Conservation (phyloP, 352 stramenopile genomes). For the Blastocystis sp. region DNA sequence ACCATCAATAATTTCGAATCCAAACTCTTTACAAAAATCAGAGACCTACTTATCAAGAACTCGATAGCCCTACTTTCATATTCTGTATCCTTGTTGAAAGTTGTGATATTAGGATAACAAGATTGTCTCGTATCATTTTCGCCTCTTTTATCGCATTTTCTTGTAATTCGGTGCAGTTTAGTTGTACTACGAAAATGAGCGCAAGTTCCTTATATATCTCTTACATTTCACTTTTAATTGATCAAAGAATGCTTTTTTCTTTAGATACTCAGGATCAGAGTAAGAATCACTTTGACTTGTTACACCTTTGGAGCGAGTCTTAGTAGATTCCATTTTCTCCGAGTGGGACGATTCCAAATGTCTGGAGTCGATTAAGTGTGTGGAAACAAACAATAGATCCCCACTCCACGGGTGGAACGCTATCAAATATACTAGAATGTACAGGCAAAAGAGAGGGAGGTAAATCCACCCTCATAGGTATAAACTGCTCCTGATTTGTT, state of each 20-base stretch:
- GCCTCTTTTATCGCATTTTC: slow-evolving; percentile 21
- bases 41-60: not conserved
- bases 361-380: not conserved
- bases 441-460: slow-evolving; percentile 45
- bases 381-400: slow-evolving; percentile 42
- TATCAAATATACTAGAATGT: slow-evolving; percentile 29
- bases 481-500: not conserved
- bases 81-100: slow-evolving; percentile 23
- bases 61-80: not conserved
- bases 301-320: not conserved
- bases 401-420: slow-evolving; percentile 9
- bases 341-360: not conserved
- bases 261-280: slow-evolving; percentile 26
- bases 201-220: not conserved
- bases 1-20: slow-evolving; percentile 22
- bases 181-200: not conserved
- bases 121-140: not conserved
- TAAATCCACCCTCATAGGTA: slow-evolving; percentile 27
- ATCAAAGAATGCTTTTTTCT: slow-evolving; percentile 57
- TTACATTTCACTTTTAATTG: slow-evolving; percentile 15
- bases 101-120: slow-evolving; percentile 21
- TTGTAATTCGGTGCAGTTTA: slow-evolving; percentile 20
- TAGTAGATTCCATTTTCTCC: not conserved
- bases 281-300: not conserved
- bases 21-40: slow-evolving; percentile 49